Conservation (phyloP, 2,329 filamentous ascomycete genomes). For the Ceratocystis albifundus region DNA sequence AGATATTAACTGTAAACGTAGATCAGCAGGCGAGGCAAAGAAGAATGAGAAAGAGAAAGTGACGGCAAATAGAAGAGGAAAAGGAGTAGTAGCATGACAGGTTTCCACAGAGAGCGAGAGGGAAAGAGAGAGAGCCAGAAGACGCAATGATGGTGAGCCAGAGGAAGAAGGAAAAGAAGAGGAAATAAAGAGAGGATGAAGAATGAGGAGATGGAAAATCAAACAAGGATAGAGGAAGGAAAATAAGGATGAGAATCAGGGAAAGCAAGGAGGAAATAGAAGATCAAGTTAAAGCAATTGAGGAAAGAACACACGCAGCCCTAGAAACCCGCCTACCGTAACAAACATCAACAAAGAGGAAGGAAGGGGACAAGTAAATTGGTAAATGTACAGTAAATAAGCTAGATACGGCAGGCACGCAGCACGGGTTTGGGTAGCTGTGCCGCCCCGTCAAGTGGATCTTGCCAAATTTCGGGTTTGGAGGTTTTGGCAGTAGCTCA, state of each 20-base stretch:
- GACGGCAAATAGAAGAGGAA: background rate
- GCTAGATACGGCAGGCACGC: background rate
- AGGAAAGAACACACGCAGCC: conserved; percentile 2
- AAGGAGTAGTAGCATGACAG: background rate
- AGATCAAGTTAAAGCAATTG: conserved; percentile 5
- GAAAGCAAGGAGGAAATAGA: conserved; percentile 8
- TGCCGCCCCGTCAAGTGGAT: background rate
- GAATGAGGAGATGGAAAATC: conserved; percentile 9
- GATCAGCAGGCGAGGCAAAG: background rate
- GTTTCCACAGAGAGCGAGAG: too few relatives aligned
- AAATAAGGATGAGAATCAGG: background rate
- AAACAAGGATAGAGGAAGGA: conserved; percentile 1
- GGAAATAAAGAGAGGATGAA: conserved; percentile 8
- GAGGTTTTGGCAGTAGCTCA: background rate
- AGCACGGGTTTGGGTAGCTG: background rate
- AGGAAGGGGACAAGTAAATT: background rate
- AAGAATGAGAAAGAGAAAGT: background rate
- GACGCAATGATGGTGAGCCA: background rate
- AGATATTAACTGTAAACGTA: background rate
- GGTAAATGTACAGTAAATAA: background rate
- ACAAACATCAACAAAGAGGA: background rate
- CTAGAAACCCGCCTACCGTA: background rate
- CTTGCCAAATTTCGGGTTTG: background rate
- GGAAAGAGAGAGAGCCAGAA: background rate
- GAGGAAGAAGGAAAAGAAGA: background rate